Evolutionary conservation across 208 protist species (phyloP).

Genomic region (Leishmania gerbilli): DNA sequence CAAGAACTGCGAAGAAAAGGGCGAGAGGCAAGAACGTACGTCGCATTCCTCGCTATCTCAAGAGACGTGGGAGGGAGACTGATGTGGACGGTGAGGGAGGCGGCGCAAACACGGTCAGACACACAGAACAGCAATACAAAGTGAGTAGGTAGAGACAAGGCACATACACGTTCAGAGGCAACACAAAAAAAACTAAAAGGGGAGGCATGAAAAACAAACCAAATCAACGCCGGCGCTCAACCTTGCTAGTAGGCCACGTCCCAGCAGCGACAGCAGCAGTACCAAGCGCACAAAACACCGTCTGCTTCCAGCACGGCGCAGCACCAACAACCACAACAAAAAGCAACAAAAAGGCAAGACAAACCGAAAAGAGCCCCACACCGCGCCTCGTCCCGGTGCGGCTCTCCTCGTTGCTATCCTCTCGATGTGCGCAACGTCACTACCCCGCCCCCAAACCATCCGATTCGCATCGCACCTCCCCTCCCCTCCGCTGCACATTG

Average conservation of each 20-base stretch:
- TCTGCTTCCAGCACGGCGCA: neutral
- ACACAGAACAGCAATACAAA: neutral
- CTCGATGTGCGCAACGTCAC: neutral
- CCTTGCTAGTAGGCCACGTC: neutral
- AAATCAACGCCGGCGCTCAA: neutral
- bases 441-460: neutral
- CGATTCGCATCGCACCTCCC: neutral
- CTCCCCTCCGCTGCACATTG: neutral
- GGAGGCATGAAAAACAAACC: neutral
- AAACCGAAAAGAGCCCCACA: neutral
- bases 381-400: neutral
- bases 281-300: neutral
- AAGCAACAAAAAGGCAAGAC: neutral
- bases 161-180: neutral
- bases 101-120: neutral
- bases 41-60: neutral
- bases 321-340: neutral
- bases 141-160: neutral
- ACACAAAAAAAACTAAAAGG: neutral
- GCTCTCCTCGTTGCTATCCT: neutral
- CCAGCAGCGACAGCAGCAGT: neutral
- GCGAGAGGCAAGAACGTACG: neutral
- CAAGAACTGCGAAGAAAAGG: neutral
- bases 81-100: neutral
- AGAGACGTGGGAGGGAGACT: neutral